Percentiles rank a stretch among this genome's conserved stretches.
These are phyloP conservation scores for Colletotrichum trifolii DNA, from an alignment of 2,329 filamentous ascomycete genomes.

Conservation along the genomic window DNA sequence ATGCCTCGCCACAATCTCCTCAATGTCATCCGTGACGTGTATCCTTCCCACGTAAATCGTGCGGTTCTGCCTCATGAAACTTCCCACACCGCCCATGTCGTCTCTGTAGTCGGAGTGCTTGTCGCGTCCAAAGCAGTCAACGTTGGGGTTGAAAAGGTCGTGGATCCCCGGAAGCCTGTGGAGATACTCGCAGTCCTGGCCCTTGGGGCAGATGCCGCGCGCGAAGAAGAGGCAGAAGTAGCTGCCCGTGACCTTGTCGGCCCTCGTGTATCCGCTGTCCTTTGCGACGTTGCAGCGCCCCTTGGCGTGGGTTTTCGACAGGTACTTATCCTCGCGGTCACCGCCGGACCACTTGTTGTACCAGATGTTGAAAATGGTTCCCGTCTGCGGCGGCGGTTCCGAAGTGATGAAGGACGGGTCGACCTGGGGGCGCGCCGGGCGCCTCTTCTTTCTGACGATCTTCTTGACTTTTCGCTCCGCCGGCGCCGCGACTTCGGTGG, in stretches of 20 bases:
- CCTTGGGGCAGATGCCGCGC: conserved; percentile 76
- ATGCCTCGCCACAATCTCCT: conserved; percentile 93
- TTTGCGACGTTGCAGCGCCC: conserved; percentile 86
- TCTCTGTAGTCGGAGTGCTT: conserved; percentile 94
- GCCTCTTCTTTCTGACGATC: conserved; percentile 89
- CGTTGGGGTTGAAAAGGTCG: conserved; percentile 92
- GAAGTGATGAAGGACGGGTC: conserved; percentile 85
- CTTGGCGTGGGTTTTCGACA: conserved; percentile 83
- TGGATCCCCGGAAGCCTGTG: conserved; percentile 88
- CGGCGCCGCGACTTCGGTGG: conserved; percentile 58
- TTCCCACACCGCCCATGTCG: conserved; percentile 97
- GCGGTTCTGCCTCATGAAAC: conserved; percentile 91
- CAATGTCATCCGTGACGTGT: conserved; percentile 95
- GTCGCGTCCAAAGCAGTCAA: conserved; percentile 95
- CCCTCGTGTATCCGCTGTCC: conserved; percentile 83
- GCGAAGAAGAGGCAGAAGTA: conserved; percentile 93
- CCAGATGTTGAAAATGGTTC: conserved; percentile 98
- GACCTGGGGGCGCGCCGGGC: conserved; percentile 90
- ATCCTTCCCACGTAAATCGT: conserved; percentile 95
- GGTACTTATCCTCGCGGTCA: conserved; percentile 91
- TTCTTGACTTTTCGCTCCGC: conserved; percentile 80
- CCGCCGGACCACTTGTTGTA: conserved; percentile 99
- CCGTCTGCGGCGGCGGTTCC: conserved; percentile 90
- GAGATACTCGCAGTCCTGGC: conserved; percentile 92
- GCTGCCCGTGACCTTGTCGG: conserved; percentile 79